Evolutionary conservation across 2,329 filamentous ascomycete species (phyloP), one percentile per base, ranked within the genome.

Genomic region (Colletotrichum gigasporum): DNA sequence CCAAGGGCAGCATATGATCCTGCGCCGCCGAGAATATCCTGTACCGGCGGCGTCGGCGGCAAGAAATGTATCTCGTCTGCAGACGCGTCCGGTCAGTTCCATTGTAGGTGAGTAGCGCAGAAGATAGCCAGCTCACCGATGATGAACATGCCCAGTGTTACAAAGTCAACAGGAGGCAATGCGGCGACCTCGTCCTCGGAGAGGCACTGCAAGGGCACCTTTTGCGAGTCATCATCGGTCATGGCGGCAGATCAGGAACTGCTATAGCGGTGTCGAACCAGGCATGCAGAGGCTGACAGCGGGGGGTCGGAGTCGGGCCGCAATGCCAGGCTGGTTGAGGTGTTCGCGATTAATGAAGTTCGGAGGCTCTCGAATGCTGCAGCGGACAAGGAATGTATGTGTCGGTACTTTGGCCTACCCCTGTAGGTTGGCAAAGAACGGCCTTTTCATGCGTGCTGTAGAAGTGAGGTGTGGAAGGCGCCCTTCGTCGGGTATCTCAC

Each of bases 21-120:
- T 26, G 91, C 96, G 22, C 96, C 96, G 54, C 96, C 96, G n/a
- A 96, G 83, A 18, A 97, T 86, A 72, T 95, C 85, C 70, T 86
- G 87, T 37, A 91, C 90, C 11, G 90, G 84, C 4, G 90, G 86
- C 59, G 80, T 89, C 41, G 91, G 88, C 3, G 90, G 89, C 30
- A 87, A 83, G 72, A 93, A 97, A 71, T 97, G 91, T 71, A 98
- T 98, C 65, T 97, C 93, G 82, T 98, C 94, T 95, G 26, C n/a
- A n/a, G 14, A 41, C 4, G 5, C 1, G 10, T 30, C 37, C 9
- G 20, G 18, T 32, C 12, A 62, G 55, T 20, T 44, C 4, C 16
- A 5, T 16, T 24, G 30, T 22, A 10, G 22, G 14, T 53, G 30
- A 53, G 30, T 24, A 24, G 12, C 4, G 9, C 8, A 24, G 16